Conservation (phyloP, 2,329 filamentous ascomycete genomes). For the Fusarium burgessii region DNA sequence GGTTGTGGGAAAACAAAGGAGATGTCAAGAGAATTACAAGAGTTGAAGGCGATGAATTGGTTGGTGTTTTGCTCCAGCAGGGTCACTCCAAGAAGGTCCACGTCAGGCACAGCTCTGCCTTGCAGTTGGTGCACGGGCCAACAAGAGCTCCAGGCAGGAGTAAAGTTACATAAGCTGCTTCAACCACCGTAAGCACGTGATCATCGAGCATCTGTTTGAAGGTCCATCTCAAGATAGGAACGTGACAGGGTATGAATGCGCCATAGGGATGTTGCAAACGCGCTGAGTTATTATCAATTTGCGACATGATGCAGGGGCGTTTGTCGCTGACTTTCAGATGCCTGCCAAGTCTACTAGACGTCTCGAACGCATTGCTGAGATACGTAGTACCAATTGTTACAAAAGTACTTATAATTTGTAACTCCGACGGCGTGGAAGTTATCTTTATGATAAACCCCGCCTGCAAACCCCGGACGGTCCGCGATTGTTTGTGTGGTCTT, state of each 20-base stretch:
- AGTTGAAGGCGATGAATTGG: constrained; percentile 32
- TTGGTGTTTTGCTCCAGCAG: constrained; percentile 48
- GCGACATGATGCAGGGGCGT: neutral
- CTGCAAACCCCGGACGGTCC: too few species aligned
- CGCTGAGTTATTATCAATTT: neutral
- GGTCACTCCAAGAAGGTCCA: constrained; percentile 54
- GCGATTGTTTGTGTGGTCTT: too few species aligned
- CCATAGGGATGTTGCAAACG: neutral
- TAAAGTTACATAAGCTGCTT: constrained; percentile 37
- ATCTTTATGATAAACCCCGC: too few species aligned
- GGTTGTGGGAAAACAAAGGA: constrained; percentile 17
- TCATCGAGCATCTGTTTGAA: neutral
- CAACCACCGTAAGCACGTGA: constrained; percentile 14
- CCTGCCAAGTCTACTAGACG: neutral
- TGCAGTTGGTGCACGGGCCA: constrained; percentile 47
- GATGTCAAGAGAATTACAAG: constrained; percentile 28
- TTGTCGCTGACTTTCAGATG: too few species aligned
- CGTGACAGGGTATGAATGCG: constrained; percentile 5
- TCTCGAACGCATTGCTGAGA: neutral
- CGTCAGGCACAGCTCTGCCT: constrained; percentile 61
- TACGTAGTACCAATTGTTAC: too few species aligned
- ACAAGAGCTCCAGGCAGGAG: constrained; percentile 41
- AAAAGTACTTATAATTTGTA: too few species aligned
- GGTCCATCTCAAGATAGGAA: neutral
- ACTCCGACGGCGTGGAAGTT: too few species aligned